Base-by-base conservation (phyloP, 2,329 filamentous ascomycete genomes). In the Xylaria multiplex region DNA sequence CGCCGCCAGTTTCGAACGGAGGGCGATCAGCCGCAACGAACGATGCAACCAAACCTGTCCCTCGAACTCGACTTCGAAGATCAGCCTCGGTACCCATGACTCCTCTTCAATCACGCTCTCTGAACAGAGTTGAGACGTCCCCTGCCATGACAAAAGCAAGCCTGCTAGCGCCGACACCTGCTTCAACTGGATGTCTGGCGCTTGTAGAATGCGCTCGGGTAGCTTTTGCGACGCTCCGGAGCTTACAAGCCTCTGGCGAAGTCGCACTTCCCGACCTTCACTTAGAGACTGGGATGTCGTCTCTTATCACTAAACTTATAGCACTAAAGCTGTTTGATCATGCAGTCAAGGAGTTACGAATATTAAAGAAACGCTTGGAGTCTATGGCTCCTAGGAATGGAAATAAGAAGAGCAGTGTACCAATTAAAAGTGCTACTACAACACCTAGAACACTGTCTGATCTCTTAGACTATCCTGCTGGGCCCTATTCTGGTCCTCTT, bases 271-370 rank as follows among this genome's bases (percentile, higher is more conserved):
- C 87, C 1, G 84, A 86, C 50, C 79, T 91, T 45, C 91, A 94
- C 74, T 77, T 94, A 3, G 92, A 94, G 75, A 88, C 83, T 65
- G 92, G 91, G 60, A 91, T 92, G 83, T 86, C 90, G 16, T 88
- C 89, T 0, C 83, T 94, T 59, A 79, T 90, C 45, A 86, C 86
- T 45, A 92, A 89, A 74, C 81, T 94, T 1, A 79, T 93, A 14
- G 80, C 82, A 0, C 81, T 93, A 54, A 86, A 87, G 1, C 77
- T 93, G 58, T 86, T 91, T 52, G 86, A 88, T n/a, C 81, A 90
- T 63, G 91, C 92, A 0, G 78, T 88, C 48, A 91, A 88, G 73
- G 91, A 94, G 72, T 76, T 94, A 65, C 82, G 86, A 46, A 79
- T 89, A 11, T 76, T 94, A 69, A 93, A 92, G 76, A 83, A 80